Percentiles rank a stretch among this genome's conserved stretches.
Conservation (phyloP, 495 filamentous ascomycete species). For the Aspergillus olivimuriae region DNA sequence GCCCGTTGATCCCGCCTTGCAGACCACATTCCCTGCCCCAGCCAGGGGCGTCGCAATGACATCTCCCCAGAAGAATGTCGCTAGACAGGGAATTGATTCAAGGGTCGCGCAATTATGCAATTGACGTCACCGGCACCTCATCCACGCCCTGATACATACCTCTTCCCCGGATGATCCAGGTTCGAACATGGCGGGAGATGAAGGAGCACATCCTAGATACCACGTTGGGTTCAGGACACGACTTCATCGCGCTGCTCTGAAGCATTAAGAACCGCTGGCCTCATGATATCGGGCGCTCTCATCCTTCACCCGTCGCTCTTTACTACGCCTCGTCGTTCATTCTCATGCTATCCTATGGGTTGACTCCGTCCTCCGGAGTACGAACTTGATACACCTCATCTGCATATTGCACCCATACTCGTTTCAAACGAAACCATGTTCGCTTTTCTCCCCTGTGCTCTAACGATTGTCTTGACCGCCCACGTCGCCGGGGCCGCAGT, state of each 20-base stretch:
- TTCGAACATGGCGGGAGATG: slow-evolving; percentile 4
- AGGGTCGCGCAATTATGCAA: slow-evolving; percentile 2
- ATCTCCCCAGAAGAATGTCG: neutral
- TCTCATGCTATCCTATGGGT: no score
- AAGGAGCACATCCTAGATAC: slow-evolving; percentile 2
- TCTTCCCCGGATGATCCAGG: neutral
- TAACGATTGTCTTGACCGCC: slow-evolving; percentile 19
- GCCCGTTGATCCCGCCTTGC: no score
- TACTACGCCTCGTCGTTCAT: no score
- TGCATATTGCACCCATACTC: no score
- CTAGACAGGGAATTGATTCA: neutral
- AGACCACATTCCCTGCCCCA: neutral
- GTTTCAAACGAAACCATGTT: no score
- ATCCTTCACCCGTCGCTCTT: no score
- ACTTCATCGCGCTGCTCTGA: neutral
- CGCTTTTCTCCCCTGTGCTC: neutral
- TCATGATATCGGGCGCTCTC: no score
- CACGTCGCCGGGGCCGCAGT: slow-evolving; percentile 24
- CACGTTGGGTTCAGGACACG: neutral
- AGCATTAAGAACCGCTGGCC: no score
- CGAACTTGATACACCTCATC: no score
- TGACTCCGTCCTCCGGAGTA: no score
- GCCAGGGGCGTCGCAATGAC: neutral
- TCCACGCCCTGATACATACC: slow-evolving; percentile 4
- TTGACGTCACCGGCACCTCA: slow-evolving; percentile 10